These are phyloP conservation scores for Neofusicoccum sp. DNA, from an alignment of 2,329 filamentous ascomycete genomes.

Conservation along the genomic window DNA sequence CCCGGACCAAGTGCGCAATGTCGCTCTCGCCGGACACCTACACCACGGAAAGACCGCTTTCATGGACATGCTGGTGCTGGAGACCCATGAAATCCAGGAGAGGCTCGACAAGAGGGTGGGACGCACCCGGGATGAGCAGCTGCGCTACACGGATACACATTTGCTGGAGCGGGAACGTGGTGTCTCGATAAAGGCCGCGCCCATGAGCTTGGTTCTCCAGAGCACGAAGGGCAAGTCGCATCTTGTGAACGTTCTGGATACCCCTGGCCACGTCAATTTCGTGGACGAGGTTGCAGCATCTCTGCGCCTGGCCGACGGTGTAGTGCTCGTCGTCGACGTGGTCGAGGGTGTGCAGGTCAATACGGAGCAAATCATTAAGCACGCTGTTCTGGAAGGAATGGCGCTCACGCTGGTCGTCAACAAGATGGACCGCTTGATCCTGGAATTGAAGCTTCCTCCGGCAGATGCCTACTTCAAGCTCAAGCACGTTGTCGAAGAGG, in stretches of 20 bases:
- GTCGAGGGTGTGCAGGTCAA: constrained; percentile 99
- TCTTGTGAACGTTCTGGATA: constrained; percentile 92
- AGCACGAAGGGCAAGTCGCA: constrained; percentile 92
- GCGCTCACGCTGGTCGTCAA: constrained; percentile 91
- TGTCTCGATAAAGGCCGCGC: constrained; percentile 86
- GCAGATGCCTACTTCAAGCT: constrained; percentile 98
- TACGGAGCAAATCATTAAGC: constrained; percentile 95
- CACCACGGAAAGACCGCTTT: constrained; percentile 98
- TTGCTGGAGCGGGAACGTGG: constrained; percentile 86
- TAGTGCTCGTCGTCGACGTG: constrained; percentile 92
- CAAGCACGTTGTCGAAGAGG: constrained; percentile 97
- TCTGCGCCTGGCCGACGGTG: constrained; percentile 83
- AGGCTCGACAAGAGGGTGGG: constrained; percentile 80
- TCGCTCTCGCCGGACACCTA: constrained; percentile 88
- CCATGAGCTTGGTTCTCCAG: constrained; percentile 91
- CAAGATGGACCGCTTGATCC: constrained; percentile 93
- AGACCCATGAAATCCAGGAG: constrained; percentile 86
- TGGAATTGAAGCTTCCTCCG: constrained; percentile 92
- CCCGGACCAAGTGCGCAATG: constrained; percentile 89
- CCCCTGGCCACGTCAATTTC: constrained; percentile 97
- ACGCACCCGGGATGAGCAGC: constrained; percentile 80
- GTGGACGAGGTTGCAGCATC: constrained; percentile 94
- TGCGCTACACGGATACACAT: constrained; percentile 93
- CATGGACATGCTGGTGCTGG: constrained; percentile 96
- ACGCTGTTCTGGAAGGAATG: constrained; percentile 86